These are phyloP conservation scores for Flueggea neowawraea DNA, from an alignment of 441 rosid species.

Conservation along the genomic window DNA sequence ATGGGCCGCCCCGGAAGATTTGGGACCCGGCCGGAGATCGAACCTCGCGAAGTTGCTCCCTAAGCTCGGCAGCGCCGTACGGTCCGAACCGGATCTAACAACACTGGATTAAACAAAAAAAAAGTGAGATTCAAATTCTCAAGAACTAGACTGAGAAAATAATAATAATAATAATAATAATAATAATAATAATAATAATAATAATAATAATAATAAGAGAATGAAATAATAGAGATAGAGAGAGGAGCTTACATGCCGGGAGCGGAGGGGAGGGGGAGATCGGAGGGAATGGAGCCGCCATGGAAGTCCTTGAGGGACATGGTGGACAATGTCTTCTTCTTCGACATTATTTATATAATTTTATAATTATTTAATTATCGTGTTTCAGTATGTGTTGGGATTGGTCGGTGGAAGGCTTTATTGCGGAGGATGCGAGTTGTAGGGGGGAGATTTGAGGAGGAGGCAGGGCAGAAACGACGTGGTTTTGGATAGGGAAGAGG, in stretches of 20 bases:
- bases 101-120: conserved; percentile 9
- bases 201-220: not conserved
- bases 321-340: conserved; percentile 23
- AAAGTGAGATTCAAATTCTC: not conserved
- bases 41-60: conserved; percentile 18
- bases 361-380: too few relatives aligned
- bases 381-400: too few relatives aligned
- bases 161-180: not conserved
- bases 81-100: conserved; percentile 14
- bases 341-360: conserved; percentile 14
- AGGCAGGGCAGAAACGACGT: too few relatives aligned
- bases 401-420: too few relatives aligned
- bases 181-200: too few relatives aligned
- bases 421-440: too few relatives aligned
- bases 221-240: not conserved
- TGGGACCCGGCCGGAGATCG: conserved; percentile 25
- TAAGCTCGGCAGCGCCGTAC: conserved; percentile 1
- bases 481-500: too few relatives aligned
- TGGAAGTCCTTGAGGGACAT: conserved; percentile 29
- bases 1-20: conserved; percentile 14
- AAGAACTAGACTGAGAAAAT: not conserved
- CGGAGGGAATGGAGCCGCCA: conserved; percentile 23
- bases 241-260: conserved; percentile 14
- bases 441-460: too few relatives aligned
- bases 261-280: conserved; percentile 22